Evolutionary conservation across 2,329 filamentous ascomycete genomes (phyloP), one percentile per base, ranked within the genome.

Genomic region (Albifimbria verrucaria): DNA sequence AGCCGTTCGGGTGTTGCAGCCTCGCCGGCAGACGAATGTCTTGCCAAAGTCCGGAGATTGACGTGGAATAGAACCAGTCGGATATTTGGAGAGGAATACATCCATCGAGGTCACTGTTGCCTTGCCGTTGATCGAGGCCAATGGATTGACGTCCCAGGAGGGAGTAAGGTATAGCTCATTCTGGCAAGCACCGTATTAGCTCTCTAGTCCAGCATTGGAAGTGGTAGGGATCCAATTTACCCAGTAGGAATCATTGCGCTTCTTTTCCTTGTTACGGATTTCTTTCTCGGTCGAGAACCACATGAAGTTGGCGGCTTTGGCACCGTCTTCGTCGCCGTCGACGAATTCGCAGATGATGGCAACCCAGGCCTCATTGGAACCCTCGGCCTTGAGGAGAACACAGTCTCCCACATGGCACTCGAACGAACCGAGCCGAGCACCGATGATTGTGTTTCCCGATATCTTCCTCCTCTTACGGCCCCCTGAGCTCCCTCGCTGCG

Each of bases 221-320:
- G 32, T 17, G 7, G 26, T 17, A 5, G 15, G 12, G 18, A 12
- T 39, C 5, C 32, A 39, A 5, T 39, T 39, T 74, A 89, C 85
- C 65, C 83, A 83, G 50, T 95, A 70, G 54, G 84, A 90, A 71
- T 99, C 94, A 12, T 77, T 80, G 64, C 91, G 80, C 73, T 94
- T 96, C 72, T 90, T 93, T 53, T 85, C 82, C 66, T 87, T 88
- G 62, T 90, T 94, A 24, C 87, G 83, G 55, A 97, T 90, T 72
- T 97, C 93, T 64, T 88, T 89, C 63, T 96, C 89, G 0, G 90
- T 91, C 1, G 90, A 92, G 67, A 99, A 97, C 94, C 94, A 99
- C 80, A 97, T 87, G 65, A 99, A 94, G 57, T 88, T 89, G 52
- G 89, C 93, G 23, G 87, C 85, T 77, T 91, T 97, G 43, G 88